Evolutionary conservation across 805 yeast genomes (phyloP), one percentile per base, ranked within the genome.

Genomic region (Saccharomycopsis sp.): DNA sequence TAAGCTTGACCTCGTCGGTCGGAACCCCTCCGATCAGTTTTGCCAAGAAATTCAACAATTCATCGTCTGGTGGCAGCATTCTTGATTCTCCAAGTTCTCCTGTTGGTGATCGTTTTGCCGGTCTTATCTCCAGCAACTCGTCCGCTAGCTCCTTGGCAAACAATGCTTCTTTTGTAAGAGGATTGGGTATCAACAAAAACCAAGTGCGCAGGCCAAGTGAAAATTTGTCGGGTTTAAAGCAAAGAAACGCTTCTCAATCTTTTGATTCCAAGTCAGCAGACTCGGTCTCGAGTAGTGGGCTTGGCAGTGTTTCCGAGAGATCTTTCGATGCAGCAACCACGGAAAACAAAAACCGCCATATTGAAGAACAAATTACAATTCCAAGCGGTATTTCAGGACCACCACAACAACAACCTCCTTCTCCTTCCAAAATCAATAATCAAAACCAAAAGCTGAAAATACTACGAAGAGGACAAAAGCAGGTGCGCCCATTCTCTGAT

Each of bases 151-250:
- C 48, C 3, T 34, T 43, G 5, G 35, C 23, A n/a, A 46, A 46
- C 16, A 45, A 45, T 23, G 46, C 46, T 3, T 35, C 42, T 19
- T 46, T 32, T 40, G 47, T 46, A 10, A 30, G 49, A 36, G 49
- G 49, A n/a, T 29, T 46, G 10, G 49, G 49, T 7, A 43, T 46
- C 8, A 43, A 46, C 32, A 39, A 37, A 17, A 39, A 17, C 23
- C 42, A 39, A 29, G 40, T 43, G 5, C 20, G 49, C 33, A 21
- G 49, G 21, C 49, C 49, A n/a, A 39, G 45, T 22, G 49, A 46
- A 22, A 46, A 46, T 21, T 35, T 46, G 15, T 15, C 22, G 12
- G 40, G 31, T 26, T 36, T 45, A 26, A 45, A 45, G 29, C 20
- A 19, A 5, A 16, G 21, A 5, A 29, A 21, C 18, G 6, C 37